phyloP scores from a whole-genome alignment of 805 yeast species.

The Pichia phayaonensis region DNA sequence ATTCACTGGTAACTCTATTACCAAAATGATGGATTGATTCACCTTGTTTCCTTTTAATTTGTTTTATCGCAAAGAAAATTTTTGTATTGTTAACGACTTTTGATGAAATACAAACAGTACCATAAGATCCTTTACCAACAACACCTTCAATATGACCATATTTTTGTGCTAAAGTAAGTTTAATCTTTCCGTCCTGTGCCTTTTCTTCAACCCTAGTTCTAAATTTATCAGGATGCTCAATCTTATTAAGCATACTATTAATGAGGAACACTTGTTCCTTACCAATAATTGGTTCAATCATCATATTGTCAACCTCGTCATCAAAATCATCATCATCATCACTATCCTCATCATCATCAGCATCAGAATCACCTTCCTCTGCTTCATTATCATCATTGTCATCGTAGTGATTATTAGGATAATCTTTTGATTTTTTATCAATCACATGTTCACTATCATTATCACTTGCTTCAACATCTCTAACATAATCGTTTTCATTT shows the following conservation, averaged over 20 bases:
- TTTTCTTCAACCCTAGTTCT: slow-evolving; percentile 22
- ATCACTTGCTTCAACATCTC: slow-evolving; percentile 4
- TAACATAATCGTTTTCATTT: slow-evolving; percentile 8
- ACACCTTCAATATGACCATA: slow-evolving; percentile 47
- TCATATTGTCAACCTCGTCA: slow-evolving; percentile 32
- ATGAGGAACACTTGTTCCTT: slow-evolving; percentile 41
- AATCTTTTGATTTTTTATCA: slow-evolving; percentile 8
- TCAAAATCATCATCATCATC: slow-evolving; percentile 29
- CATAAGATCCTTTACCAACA: slow-evolving; percentile 41
- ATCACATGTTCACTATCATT: neutral
- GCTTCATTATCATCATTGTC: slow-evolving; percentile 19
- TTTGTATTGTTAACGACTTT: slow-evolving; percentile 35
- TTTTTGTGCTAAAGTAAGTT: slow-evolving; percentile 33
- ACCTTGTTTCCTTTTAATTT: slow-evolving; percentile 52
- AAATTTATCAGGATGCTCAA: slow-evolving; percentile 33
- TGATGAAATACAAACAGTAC: slow-evolving; percentile 37
- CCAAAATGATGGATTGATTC: slow-evolving; percentile 53
- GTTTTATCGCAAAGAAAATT: slow-evolving; percentile 65
- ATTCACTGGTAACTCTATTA: slow-evolving; percentile 79
- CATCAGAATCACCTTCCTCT: slow-evolving; percentile 9
- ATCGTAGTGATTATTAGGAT: slow-evolving; percentile 8
- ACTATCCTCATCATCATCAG: slow-evolving; percentile 22
- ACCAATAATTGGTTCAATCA: slow-evolving; percentile 43
- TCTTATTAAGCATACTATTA: slow-evolving; percentile 39
- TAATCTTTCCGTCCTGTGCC: slow-evolving; percentile 19